phyloP scores from a whole-genome alignment of 768 basidiomycete genomes.

The Boletus eberwhitei region DNA sequence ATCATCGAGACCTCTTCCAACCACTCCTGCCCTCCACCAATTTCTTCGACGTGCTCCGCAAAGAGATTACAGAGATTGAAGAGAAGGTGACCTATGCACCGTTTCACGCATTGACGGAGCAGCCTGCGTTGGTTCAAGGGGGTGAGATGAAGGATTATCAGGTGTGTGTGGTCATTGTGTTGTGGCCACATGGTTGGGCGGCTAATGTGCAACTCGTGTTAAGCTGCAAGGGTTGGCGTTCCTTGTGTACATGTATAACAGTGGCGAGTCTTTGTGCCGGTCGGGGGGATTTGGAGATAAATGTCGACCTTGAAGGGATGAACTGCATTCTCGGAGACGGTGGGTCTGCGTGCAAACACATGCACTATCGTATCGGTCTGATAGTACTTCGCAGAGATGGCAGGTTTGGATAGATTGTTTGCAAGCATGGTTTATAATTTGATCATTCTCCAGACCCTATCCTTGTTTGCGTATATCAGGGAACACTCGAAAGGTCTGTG shows the following conservation, averaged over 20 bases:
- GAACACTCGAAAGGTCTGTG: conserved; percentile 45
- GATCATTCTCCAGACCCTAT: conserved; percentile 42
- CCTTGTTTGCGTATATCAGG: conserved; percentile 65
- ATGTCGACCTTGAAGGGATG: conserved; percentile 41
- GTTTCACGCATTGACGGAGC: conserved; percentile 40
- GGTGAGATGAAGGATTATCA: conserved; percentile 75
- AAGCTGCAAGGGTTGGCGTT: conserved; percentile 63
- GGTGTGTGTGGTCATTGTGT: conserved; percentile 29
- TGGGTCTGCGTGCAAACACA: too few relatives aligned
- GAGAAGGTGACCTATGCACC: conserved; percentile 32
- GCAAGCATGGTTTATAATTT: not conserved
- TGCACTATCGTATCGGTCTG: not conserved
- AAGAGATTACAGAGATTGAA: conserved; percentile 29
- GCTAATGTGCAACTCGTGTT: not conserved
- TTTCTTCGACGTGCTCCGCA: conserved; percentile 38
- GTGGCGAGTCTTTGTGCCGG: conserved; percentile 5
- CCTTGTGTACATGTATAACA: conserved; percentile 63
- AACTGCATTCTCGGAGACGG: conserved; percentile 65
- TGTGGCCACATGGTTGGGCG: not conserved
- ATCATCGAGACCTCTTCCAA: conserved; percentile 42
- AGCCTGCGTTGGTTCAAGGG: conserved; percentile 48
- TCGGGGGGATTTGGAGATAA: not conserved
- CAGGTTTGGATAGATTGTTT: conserved; percentile 36
- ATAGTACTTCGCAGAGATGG: conserved; percentile 40
- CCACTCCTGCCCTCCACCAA: conserved; percentile 43